Evolutionary conservation across 345 rosid species (phyloP).

Genomic region (Bruguiera sexangula): DNA sequence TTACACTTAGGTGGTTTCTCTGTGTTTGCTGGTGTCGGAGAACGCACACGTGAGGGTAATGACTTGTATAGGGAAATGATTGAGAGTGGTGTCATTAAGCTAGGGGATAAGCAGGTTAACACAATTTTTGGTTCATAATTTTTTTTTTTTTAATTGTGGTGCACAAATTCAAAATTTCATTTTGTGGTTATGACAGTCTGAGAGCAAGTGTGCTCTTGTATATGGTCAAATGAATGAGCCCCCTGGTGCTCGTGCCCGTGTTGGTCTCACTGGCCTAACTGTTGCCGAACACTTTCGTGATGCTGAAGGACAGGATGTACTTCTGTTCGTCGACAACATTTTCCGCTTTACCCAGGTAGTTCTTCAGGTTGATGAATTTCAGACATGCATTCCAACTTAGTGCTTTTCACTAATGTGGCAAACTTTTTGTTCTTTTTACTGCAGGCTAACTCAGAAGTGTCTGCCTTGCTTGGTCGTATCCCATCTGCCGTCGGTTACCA

Average conservation of each 20-base stretch:
- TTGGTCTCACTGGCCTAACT: constrained; percentile 94
- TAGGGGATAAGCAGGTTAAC: constrained; percentile 86
- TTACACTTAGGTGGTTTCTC: constrained; percentile 86
- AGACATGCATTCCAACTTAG: not conserved
- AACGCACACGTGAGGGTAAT: constrained; percentile 97
- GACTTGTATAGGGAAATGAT: constrained; percentile 99
- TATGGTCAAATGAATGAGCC: constrained; percentile 99
- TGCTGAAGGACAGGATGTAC: constrained; percentile 98
- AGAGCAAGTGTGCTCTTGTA: constrained; percentile 95
- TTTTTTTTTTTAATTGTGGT: not conserved
- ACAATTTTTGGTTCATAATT: not conserved
- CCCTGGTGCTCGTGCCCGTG: constrained; percentile 99
- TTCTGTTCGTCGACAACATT: constrained; percentile 93
- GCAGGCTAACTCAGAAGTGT: constrained; percentile 99
- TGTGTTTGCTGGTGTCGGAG: constrained; percentile 98
- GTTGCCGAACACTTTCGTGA: constrained; percentile 99
- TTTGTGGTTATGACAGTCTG: constrained; percentile 42
- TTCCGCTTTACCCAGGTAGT: constrained; percentile 92
- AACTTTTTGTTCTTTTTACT: constrained; percentile 7
- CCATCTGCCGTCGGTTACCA: constrained; percentile 99
- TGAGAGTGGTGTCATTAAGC: constrained; percentile 99
- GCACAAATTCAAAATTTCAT: not conserved
- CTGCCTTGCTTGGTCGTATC: constrained; percentile 98
- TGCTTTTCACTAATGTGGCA: not conserved
- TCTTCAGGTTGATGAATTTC: not conserved